A percentile compares a stretch with the other conserved stretches of the same genome.
Conservation (phyloP, 2,329 filamentous ascomycete genomes). For the Penicillium sp. region DNA sequence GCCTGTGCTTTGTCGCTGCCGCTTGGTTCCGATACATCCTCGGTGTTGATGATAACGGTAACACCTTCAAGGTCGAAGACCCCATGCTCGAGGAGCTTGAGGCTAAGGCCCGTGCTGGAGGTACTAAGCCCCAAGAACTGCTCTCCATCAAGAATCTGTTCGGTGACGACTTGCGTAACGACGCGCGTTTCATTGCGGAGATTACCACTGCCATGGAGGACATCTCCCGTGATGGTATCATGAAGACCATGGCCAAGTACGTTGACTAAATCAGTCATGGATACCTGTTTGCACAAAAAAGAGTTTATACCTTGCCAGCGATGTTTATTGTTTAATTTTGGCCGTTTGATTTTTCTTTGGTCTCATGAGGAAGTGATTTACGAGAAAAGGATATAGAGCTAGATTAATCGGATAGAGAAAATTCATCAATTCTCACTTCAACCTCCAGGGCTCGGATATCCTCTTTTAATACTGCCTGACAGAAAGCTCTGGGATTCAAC, state of each 20-base stretch:
- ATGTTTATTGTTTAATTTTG: constrained; percentile 14
- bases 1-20: constrained; percentile 52
- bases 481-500: too few relatives aligned
- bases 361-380: constrained; percentile 11
- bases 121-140: constrained; percentile 45
- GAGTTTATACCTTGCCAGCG: constrained; percentile 17
- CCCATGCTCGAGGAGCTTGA: constrained; percentile 54
- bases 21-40: constrained; percentile 57
- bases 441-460: too few relatives aligned
- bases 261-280: constrained; percentile 33
- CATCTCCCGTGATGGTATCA: constrained; percentile 50
- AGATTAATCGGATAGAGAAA: constrained; percentile 15
- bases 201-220: constrained; percentile 52
- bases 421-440: not conserved
- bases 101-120: constrained; percentile 48
- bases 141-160: constrained; percentile 53
- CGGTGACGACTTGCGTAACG: constrained; percentile 53
- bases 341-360: constrained; percentile 1
- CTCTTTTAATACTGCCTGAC: too few relatives aligned
- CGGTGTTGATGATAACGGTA: constrained; percentile 53
- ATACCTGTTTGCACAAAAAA: constrained; percentile 9
- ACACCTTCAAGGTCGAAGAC: constrained; percentile 46
- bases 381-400: constrained; percentile 18
- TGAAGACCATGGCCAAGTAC: constrained; percentile 56
- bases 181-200: constrained; percentile 52